These are phyloP conservation scores for Amphicarpaea edgeworthii DNA, from an alignment of 306 rosid genomes.

Conservation along the genomic window DNA sequence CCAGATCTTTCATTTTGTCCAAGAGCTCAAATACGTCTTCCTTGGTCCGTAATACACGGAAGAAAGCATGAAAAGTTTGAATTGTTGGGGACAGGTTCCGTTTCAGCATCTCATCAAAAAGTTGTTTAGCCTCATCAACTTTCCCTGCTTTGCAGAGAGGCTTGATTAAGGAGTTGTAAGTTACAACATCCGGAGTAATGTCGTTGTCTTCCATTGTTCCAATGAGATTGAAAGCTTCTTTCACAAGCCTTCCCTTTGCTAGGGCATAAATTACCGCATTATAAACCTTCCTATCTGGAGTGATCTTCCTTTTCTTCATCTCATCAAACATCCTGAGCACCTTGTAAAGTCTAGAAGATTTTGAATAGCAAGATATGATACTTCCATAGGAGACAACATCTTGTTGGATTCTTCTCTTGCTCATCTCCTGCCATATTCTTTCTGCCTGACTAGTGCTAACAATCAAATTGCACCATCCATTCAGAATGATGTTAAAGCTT, in stretches of 20 bases:
- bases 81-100: constrained; percentile 66
- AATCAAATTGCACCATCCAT: constrained; percentile 87
- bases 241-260: constrained; percentile 67
- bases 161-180: constrained; percentile 82
- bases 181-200: constrained; percentile 67
- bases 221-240: constrained; percentile 69
- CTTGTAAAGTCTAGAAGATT: constrained; percentile 64
- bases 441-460: constrained; percentile 71
- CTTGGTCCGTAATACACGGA: constrained; percentile 61
- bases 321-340: constrained; percentile 69
- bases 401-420: constrained; percentile 62
- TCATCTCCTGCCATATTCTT: constrained; percentile 88
- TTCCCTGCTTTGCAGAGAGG: constrained; percentile 75
- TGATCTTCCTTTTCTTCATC: constrained; percentile 64
- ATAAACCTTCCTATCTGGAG: constrained; percentile 83
- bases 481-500: constrained; percentile 88
- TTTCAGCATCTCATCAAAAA: constrained; percentile 66
- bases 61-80: constrained; percentile 85
- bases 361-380: constrained; percentile 85
- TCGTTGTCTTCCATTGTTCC: constrained; percentile 71
- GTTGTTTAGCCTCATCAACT: constrained; percentile 65
- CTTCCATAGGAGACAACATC: constrained; percentile 83
- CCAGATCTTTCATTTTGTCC: constrained; percentile 66
- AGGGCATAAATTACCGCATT: constrained; percentile 78
- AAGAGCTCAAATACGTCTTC: constrained; percentile 75